A percentile compares a stretch with the other conserved stretches of the same genome.
Evolutionary conservation across 2,329 filamentous ascomycete species (phyloP).

Genomic region (Ilyonectria robusta): DNA sequence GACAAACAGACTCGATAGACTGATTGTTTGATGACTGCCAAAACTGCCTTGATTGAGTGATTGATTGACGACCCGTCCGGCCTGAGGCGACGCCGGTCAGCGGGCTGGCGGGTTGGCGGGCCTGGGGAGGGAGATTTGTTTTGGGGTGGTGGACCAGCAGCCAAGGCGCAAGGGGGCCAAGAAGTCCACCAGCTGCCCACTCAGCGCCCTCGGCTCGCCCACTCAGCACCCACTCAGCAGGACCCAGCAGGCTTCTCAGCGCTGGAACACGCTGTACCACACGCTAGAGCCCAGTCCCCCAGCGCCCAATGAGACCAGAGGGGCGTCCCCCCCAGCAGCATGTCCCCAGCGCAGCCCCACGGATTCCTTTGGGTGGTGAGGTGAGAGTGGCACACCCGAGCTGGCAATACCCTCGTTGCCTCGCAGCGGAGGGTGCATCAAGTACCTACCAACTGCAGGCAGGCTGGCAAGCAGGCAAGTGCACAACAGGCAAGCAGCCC

Average conservation of each 20-base stretch:
- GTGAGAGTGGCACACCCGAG: slow-evolving; percentile 9
- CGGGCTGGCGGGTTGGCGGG: slow-evolving; percentile 22
- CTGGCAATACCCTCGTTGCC: slow-evolving; percentile 6
- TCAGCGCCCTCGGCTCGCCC: slow-evolving; percentile 19
- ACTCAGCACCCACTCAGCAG: slow-evolving; percentile 22
- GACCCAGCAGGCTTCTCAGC: slow-evolving; percentile 21
- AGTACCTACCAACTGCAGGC: not conserved
- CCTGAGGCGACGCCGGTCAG: slow-evolving; percentile 43
- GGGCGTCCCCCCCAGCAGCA: not conserved
- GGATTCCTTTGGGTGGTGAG: slow-evolving; percentile 3
- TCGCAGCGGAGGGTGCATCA: not conserved
- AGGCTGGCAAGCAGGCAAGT: not conserved
- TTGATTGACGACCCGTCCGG: slow-evolving; percentile 42
- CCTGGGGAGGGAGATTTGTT: slow-evolving; percentile 24
- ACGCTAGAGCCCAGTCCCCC: slow-evolving; percentile 6
- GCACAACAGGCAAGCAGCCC: slow-evolving; percentile 14
- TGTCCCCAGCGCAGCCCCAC: slow-evolving; percentile 2
- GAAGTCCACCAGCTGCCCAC: slow-evolving; percentile 17
- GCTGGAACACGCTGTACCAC: slow-evolving; percentile 19
- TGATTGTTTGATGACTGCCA: slow-evolving; percentile 30
- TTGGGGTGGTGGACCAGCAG: slow-evolving; percentile 29
- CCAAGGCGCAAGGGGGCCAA: slow-evolving; percentile 28
- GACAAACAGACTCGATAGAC: slow-evolving; percentile 36
- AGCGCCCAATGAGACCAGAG: slow-evolving; percentile 1
- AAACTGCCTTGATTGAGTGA: slow-evolving; percentile 42